Evolutionary conservation across 1,284 basidiomycete species (phyloP).

Genomic region (Xerocomus tenax): DNA sequence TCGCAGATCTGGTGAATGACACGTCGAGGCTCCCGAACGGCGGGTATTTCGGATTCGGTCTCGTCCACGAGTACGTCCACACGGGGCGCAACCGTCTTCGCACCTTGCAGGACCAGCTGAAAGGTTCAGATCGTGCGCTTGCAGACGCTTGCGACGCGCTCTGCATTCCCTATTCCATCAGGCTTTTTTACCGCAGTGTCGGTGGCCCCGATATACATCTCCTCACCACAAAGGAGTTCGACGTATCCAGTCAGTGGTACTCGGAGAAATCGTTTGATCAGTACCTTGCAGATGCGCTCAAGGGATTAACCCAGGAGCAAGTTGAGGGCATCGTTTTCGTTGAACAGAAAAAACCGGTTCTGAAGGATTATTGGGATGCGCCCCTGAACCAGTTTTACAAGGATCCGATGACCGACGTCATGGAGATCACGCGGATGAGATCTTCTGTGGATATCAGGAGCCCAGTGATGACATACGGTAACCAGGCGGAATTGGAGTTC

Average conservation of each 20-base stretch:
- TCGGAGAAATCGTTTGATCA: neutral
- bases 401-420: slow-evolving; percentile 3
- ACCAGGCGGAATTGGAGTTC: neutral
- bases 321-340: slow-evolving; percentile 4
- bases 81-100: neutral
- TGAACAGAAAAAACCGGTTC: no score
- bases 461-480: neutral
- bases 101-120: slow-evolving; percentile 2
- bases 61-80: slow-evolving; percentile 7
- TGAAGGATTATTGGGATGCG: no score
- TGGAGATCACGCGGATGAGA: slow-evolving; percentile 9
- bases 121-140: slow-evolving; percentile 33
- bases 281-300: neutral
- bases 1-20: slow-evolving; percentile 33
- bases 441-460: slow-evolving; percentile 1
- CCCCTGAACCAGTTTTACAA: neutral
- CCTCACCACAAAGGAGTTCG: slow-evolving; percentile 17
- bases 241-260: neutral
- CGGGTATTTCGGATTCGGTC: slow-evolving; percentile 8
- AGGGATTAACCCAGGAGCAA: slow-evolving; percentile 15
- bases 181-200: neutral
- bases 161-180: neutral
- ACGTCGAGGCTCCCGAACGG: slow-evolving; percentile 8
- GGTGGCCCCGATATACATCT: neutral
- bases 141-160: slow-evolving; percentile 17